A percentile compares a stretch with the other conserved stretches of the same genome.
Conservation (phyloP, 2,329 filamentous ascomycete genomes). For the Phyllosticta ampelicida region DNA sequence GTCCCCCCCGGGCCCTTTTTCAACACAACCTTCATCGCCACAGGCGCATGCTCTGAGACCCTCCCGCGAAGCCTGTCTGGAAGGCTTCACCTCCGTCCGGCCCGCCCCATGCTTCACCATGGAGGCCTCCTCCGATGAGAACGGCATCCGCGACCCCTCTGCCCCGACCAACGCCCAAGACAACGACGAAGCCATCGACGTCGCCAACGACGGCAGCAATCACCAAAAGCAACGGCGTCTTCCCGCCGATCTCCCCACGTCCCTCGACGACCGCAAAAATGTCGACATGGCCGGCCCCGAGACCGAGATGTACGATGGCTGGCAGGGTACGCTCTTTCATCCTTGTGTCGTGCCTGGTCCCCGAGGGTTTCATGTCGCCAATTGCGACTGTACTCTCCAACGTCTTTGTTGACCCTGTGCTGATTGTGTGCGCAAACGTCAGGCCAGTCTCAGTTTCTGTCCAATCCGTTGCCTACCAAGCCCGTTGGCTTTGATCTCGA, state of each 20-base stretch:
- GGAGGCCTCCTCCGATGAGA: conserved; percentile 23
- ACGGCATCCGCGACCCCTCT: conserved; percentile 21
- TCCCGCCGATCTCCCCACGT: conserved; percentile 79
- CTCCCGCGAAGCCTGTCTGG: conserved; percentile 4
- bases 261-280: conserved; percentile 74
- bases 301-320: conserved; percentile 97
- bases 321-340: conserved; percentile 60
- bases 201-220: neutral
- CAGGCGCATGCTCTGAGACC: conserved; percentile 7
- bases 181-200: too few species aligned
- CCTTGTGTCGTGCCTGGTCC: conserved; percentile 11
- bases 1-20: too few species aligned
- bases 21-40: neutral
- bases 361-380: conserved; percentile 3
- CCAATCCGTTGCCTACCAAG: conserved; percentile 72
- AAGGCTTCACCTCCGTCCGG: neutral
- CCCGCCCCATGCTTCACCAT: conserved; percentile 12
- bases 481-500: conserved; percentile 78
- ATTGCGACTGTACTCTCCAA: neutral
- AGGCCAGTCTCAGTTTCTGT: conserved; percentile 95
- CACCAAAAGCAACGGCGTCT: conserved; percentile 35
- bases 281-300: conserved; percentile 62
- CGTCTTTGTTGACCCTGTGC: neutral
- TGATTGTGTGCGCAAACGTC: conserved; percentile 10
- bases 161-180: conserved; percentile 20